phyloP scores from a whole-genome alignment of 768 basidiomycete species.

The Sarcodon aspratus region DNA sequence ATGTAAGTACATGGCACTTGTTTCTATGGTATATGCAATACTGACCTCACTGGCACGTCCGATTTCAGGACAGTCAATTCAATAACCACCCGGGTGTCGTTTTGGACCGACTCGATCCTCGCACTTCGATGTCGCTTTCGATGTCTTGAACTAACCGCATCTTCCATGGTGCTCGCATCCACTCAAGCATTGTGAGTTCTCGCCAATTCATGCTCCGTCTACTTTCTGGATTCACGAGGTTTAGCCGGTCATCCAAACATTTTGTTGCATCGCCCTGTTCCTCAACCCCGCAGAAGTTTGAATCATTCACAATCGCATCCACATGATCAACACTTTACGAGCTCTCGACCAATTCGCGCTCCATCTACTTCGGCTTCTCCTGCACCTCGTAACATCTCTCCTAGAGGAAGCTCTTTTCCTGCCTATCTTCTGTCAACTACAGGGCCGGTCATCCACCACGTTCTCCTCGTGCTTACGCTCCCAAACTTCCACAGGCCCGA shows the following conservation, averaged over 20 bases:
- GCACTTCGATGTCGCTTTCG: no score
- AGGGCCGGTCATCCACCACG: conserved; percentile 42
- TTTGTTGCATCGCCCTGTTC: conserved; percentile 58
- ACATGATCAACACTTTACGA: conserved; percentile 37
- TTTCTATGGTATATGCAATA: no score
- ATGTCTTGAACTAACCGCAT: no score
- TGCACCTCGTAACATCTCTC: conserved; percentile 17
- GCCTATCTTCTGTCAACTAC: conserved; percentile 31
- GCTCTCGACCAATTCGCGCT: conserved; percentile 37
- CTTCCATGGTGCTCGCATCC: no score
- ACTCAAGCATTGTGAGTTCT: no score
- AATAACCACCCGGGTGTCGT: no score
- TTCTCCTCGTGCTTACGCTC: conserved; percentile 48
- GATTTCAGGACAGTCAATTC: no score
- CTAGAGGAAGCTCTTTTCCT: conserved; percentile 30
- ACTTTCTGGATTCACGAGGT: no score
- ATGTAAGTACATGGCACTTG: no score
- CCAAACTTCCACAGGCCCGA: conserved; percentile 33
- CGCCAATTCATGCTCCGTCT: no score
- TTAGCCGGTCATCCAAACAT: conserved; percentile 12
- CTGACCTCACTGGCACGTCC: no score
- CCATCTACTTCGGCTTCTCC: conserved; percentile 54
- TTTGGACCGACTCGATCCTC: no score
- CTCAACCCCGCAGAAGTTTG: conserved; percentile 44
- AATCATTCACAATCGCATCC: conserved; percentile 31